phyloP scores from a whole-genome alignment of 805 yeast genomes.

The Wickerhamiella sergipiensis region DNA sequence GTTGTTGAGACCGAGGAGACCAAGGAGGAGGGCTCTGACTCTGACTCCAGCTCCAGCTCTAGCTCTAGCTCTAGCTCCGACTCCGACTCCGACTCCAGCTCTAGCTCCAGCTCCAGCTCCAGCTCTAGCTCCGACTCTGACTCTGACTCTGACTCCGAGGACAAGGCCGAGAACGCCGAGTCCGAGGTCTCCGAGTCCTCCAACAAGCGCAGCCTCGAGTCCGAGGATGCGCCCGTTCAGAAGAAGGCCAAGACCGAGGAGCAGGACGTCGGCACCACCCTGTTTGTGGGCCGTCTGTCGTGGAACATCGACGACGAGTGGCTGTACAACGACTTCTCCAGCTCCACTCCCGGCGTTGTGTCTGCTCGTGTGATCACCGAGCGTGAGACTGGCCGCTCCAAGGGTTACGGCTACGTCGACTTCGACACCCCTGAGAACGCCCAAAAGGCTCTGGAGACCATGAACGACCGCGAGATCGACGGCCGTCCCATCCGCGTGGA shows the following conservation, averaged over 20 bases:
- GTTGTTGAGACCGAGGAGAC: conserved; percentile 5
- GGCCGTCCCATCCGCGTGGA: conserved; percentile 95
- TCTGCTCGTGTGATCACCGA: conserved; percentile 90
- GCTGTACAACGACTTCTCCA: conserved; percentile 78
- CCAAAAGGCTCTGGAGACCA: conserved; percentile 69
- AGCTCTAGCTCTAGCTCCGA: conserved; percentile 19
- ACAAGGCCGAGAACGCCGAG: conserved; percentile 23
- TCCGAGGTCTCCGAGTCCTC: conserved; percentile 25
- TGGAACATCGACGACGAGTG: conserved; percentile 96
- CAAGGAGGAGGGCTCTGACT: conserved; percentile 16
- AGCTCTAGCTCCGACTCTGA: conserved; percentile 18
- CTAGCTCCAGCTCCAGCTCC: conserved; percentile 12
- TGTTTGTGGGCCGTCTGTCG: conserved; percentile 93
- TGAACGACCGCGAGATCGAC: conserved; percentile 90
- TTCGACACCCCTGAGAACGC: conserved; percentile 67
- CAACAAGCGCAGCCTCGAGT: conserved; percentile 31
- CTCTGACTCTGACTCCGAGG: conserved; percentile 21
- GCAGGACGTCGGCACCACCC: conserved; percentile 37
- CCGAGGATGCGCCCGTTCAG: conserved; percentile 29
- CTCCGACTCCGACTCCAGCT: conserved; percentile 17
- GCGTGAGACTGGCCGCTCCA: conserved; percentile 80
- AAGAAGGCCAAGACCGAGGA: conserved; percentile 32
- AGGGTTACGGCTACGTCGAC: conserved; percentile 93
- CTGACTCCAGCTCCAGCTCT: conserved; percentile 25
- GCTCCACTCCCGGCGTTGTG: conserved; percentile 56